phyloP scores from a whole-genome alignment of 352 stramenopile species.

The Pilasporangium apinafurcum region DNA sequence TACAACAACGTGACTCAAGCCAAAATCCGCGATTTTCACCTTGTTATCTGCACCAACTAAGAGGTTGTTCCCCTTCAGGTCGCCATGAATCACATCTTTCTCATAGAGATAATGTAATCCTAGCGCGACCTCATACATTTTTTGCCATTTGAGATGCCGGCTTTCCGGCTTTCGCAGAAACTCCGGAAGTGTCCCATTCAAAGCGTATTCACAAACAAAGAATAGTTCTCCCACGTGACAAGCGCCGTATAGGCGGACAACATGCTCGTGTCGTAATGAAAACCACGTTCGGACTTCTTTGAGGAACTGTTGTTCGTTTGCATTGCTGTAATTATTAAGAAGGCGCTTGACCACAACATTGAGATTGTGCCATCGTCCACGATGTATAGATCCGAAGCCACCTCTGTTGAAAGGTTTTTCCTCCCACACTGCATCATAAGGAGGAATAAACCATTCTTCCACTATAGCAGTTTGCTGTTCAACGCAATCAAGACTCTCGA shows the following conservation, averaged over 20 bases:
- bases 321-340: too few species aligned
- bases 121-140: conserved; percentile 2
- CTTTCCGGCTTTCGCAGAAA: too few species aligned
- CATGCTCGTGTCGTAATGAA: conserved; percentile 6
- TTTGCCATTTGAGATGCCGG: too few species aligned
- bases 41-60: background rate
- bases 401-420: too few species aligned
- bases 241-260: conserved; percentile 16
- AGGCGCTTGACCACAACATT: too few species aligned
- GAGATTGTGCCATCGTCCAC: too few species aligned
- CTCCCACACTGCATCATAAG: too few species aligned
- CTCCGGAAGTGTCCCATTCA: background rate
- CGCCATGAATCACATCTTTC: background rate
- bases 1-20: background rate
- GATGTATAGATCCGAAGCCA: too few species aligned
- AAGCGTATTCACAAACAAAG: conserved; percentile 8
- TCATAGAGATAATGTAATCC: background rate
- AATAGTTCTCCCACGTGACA: conserved; percentile 6
- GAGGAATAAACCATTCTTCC: too few species aligned
- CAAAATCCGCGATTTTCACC: background rate
- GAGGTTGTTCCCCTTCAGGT: background rate
- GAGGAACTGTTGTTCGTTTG: too few species aligned
- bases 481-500: too few species aligned
- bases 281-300: conserved; percentile 14
- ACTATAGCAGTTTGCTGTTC: too few species aligned